Evolutionary conservation across 495 filamentous ascomycete species (phyloP).

Genomic region (Tetracladium setigerum): DNA sequence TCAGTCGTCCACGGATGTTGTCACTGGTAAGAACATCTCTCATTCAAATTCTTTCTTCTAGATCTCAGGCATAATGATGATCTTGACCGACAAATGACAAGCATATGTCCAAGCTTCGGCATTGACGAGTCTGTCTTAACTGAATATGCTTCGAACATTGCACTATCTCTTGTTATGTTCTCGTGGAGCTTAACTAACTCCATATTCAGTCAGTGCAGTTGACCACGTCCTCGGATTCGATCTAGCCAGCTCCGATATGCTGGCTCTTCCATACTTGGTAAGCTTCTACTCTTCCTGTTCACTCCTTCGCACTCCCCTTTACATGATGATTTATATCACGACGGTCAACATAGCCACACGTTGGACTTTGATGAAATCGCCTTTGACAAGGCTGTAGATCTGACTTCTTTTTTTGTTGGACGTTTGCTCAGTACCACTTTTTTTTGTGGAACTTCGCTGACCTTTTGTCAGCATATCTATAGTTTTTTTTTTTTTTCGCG

Average conservation of each 20-base stretch:
- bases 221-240: neutral
- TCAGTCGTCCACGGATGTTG: neutral
- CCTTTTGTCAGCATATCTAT: too few relatives aligned
- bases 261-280: conserved; percentile 4
- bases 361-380: conserved; percentile 26
- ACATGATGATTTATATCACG: conserved; percentile 27
- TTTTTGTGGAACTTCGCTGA: conserved; percentile 4
- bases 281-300: conserved; percentile 3
- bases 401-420: conserved; percentile 20
- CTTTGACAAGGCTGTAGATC: conserved; percentile 26
- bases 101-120: conserved; percentile 79
- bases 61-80: conserved; percentile 50
- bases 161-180: neutral
- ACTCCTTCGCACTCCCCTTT: conserved; percentile 26
- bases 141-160: conserved; percentile 21
- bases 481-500: too few relatives aligned
- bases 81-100: conserved; percentile 61
- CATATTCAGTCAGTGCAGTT: conserved; percentile 1
- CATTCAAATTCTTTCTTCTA: conserved; percentile 13
- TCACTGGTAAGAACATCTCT: neutral
- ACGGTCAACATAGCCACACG: conserved; percentile 27
- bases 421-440: conserved; percentile 4
- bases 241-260: neutral
- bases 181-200: neutral
- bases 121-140: conserved; percentile 52